These are phyloP conservation scores for Sugiyamaella sp. DNA, from an alignment of 1,139 yeast species.

Conservation along the genomic window DNA sequence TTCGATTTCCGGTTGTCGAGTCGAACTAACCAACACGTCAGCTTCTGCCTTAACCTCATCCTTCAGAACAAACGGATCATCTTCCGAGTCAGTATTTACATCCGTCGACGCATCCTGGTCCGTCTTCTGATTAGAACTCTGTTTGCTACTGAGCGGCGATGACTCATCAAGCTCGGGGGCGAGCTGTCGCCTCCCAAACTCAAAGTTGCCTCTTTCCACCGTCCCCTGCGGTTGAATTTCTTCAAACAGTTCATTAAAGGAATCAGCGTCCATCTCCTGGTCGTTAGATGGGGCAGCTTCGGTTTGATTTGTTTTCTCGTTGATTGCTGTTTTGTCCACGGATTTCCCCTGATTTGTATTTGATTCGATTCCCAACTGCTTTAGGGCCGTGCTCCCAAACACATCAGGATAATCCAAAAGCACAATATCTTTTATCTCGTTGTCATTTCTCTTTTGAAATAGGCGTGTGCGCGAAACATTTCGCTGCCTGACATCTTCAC, in stretches of 20 bases:
- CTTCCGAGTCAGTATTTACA: neutral
- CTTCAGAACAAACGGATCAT: neutral
- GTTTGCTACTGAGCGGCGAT: no score
- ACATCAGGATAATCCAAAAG: neutral
- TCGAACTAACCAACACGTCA: neutral
- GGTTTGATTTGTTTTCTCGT: no score
- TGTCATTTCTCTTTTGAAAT: neutral
- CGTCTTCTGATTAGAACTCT: neutral
- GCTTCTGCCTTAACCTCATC: neutral
- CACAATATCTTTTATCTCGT: conserved; percentile 1
- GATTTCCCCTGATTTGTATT: no score
- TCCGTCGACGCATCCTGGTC: no score
- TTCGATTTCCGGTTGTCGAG: no score
- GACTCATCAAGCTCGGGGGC: conserved; percentile 8
- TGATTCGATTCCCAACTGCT: neutral
- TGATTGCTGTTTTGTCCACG: no score
- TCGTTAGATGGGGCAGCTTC: no score
- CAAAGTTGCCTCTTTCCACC: neutral
- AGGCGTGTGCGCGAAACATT: conserved; percentile 3
- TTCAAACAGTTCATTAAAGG: conserved; percentile 10
- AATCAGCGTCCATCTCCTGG: neutral
- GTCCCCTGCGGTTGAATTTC: conserved; percentile 7
- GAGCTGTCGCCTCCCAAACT: neutral
- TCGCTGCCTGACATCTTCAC: neutral
- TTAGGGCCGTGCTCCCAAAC: neutral